Evolutionary conservation across 495 filamentous ascomycete genomes (phyloP), one percentile per base, ranked within the genome.

Genomic region (Podospora comata): DNA sequence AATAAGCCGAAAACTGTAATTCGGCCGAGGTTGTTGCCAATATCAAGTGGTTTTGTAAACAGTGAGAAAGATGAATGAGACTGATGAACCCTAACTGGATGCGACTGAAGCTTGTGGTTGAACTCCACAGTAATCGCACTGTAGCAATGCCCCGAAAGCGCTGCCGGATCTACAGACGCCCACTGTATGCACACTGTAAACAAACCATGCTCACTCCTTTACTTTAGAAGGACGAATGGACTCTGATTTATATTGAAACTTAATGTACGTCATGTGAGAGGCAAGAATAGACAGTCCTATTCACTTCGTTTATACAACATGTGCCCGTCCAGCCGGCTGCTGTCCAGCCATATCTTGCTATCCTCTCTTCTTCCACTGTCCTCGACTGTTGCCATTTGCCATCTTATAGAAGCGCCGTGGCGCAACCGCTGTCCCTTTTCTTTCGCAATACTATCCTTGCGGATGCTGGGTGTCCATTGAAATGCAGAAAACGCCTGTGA

Each of bases 401-500:
- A 39, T 39, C 34, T 39, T 39, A 11, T 39, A 6, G 11, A 39
- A 6, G 34, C 34, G 34, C 3, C 34, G 34, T 39, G 11, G 5
- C 3, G 34, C 34, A 39, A 39, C 34, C 34, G 34, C 34, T 11
- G 34, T 13, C 39, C 13, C 39, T 13, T 48, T 48, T 20, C n/a
- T 58, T 26, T 23, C 54, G 60, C 65, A 64, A 53, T 53, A 62
- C 61, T 44, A 64, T 56, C 65, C 44, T 39, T 18, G 15, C 20
- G n/a, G 19, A 67, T 67, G 68, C 64, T 48, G n/a, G 34, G 58
- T 59, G 61, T 60, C 68, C 34, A 62, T 62, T 20, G 28, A 66
- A 69, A 71, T 70, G 70, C 65, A 66, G 62, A 72, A 62, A 72
- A 71, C 65, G 62, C 67, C 67, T 27, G 28, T 20, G 23, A 66